phyloP scores from a whole-genome alignment of 2,329 filamentous ascomycete species.

The Neoscytalidium dimidiatum region DNA sequence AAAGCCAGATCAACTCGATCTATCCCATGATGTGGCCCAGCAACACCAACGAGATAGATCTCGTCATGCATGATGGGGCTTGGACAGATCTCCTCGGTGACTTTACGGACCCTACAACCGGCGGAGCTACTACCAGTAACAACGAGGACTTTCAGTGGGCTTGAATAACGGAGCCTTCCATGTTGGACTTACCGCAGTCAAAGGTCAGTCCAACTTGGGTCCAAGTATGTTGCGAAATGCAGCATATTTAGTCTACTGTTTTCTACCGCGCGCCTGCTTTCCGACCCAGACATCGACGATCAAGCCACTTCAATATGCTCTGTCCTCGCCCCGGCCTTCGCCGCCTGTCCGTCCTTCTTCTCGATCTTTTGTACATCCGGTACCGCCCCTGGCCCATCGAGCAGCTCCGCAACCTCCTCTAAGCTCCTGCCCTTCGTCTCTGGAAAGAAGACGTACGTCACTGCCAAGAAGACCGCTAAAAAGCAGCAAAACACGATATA shows the following conservation, averaged over 20 bases:
- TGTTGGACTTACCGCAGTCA: too few relatives aligned
- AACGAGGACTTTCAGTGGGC: background rate
- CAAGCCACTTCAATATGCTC: conserved; percentile 10
- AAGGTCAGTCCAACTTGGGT: too few relatives aligned
- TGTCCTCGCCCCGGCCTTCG: background rate
- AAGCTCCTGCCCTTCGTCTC: conserved; percentile 28
- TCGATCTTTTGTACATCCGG: conserved; percentile 21
- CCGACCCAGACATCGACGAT: background rate
- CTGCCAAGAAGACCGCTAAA: conserved; percentile 32
- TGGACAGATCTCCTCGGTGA: conserved; percentile 23
- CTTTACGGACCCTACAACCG: background rate
- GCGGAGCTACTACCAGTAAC: background rate
- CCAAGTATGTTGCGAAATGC: background rate
- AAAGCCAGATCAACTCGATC: conserved; percentile 25
- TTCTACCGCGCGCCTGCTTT: background rate
- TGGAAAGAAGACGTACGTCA: conserved; percentile 24
- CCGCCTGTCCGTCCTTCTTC: background rate
- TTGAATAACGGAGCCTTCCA: too few relatives aligned
- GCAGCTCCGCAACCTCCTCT: conserved; percentile 27
- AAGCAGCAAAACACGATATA: conserved; percentile 33
- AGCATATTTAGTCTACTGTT: background rate
- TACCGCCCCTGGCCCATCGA: conserved; percentile 24
- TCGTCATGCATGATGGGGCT: conserved; percentile 25
- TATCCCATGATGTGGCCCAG: conserved; percentile 27
- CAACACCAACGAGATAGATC: conserved; percentile 23